Evolutionary conservation across 1,284 basidiomycete genomes (phyloP).

Genomic region (Kwoniella shivajii): DNA sequence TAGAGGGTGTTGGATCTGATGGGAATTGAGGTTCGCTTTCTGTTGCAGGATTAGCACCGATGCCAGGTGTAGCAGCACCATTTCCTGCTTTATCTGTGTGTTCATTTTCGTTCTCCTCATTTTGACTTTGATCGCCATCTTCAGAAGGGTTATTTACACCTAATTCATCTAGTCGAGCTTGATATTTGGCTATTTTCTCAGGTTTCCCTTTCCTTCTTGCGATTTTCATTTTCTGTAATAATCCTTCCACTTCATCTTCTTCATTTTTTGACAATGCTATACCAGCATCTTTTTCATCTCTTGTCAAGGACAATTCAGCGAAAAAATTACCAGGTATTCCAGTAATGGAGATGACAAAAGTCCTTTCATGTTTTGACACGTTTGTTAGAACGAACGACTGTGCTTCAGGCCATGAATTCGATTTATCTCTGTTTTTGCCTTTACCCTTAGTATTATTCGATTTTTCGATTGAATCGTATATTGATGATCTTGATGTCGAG

Average conservation of each 20-base stretch:
- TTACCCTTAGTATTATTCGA: not conserved
- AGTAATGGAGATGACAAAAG: conserved; percentile 51
- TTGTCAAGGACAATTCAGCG: conserved; percentile 26
- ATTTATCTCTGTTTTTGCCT: not conserved
- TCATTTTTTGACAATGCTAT: conserved; percentile 54
- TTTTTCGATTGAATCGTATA: too few relatives aligned
- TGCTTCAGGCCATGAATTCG: conserved; percentile 23
- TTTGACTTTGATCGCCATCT: conserved; percentile 1
- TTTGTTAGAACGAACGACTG: conserved; percentile 55
- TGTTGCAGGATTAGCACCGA: too few relatives aligned
- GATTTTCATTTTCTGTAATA: conserved; percentile 60
- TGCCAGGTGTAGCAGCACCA: too few relatives aligned
- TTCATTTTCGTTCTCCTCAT: conserved; percentile 2
- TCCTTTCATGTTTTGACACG: conserved; percentile 54
- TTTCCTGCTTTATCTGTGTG: conserved; percentile 17
- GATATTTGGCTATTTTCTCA: conserved; percentile 59
- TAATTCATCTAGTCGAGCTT: conserved; percentile 54
- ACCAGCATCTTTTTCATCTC: conserved; percentile 50
- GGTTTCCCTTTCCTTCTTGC: conserved; percentile 57
- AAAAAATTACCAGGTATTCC: conserved; percentile 15
- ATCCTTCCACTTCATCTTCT: conserved; percentile 58
- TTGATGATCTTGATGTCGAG: not conserved
- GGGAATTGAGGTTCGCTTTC: too few relatives aligned
- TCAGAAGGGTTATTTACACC: conserved; percentile 40
- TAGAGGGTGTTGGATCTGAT: not conserved